Conservation (phyloP, 2,329 filamentous ascomycete genomes). For the Colletotrichum magnum region DNA sequence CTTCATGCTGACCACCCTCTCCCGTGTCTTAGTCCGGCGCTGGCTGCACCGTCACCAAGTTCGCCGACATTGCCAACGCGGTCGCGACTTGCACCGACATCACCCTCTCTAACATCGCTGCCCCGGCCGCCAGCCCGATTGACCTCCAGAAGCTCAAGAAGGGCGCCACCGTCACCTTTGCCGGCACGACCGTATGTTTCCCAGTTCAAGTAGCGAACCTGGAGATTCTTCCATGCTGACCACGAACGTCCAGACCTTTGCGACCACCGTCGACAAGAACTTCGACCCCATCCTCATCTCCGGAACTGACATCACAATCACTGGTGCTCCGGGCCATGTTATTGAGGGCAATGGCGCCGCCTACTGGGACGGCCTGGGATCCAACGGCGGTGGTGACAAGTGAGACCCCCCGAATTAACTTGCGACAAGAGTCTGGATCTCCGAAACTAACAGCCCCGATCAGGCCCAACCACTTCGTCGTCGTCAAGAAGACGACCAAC, state of each 20-base stretch:
- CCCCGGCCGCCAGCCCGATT: conserved; percentile 23
- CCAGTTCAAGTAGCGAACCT: too few relatives aligned
- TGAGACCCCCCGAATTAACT: conserved; percentile 4
- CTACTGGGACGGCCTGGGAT: conserved; percentile 38
- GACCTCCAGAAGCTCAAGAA: conserved; percentile 30
- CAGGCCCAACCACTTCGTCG: conserved; percentile 36
- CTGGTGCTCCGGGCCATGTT: conserved; percentile 30
- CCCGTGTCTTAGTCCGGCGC: conserved; percentile 13
- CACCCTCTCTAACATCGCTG: conserved; percentile 35
- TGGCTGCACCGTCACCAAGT: conserved; percentile 26
- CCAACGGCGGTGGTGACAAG: conserved; percentile 35
- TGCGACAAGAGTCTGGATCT: background rate
- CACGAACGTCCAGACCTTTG: conserved; percentile 24
- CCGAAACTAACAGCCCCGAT: background rate
- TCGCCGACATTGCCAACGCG: conserved; percentile 27
- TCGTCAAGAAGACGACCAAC: conserved; percentile 36
- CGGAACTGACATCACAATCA: conserved; percentile 30
- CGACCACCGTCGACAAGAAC: conserved; percentile 7
- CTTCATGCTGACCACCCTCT: conserved; percentile 9
- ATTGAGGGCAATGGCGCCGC: conserved; percentile 37
- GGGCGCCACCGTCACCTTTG: conserved; percentile 31
- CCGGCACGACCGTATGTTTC: conserved; percentile 27
- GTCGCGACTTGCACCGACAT: conserved; percentile 31
- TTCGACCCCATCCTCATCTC: conserved; percentile 38
- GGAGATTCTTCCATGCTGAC: background rate